Conservation (phyloP, 345 rosid species). For the Lumnitzera racemosa region DNA sequence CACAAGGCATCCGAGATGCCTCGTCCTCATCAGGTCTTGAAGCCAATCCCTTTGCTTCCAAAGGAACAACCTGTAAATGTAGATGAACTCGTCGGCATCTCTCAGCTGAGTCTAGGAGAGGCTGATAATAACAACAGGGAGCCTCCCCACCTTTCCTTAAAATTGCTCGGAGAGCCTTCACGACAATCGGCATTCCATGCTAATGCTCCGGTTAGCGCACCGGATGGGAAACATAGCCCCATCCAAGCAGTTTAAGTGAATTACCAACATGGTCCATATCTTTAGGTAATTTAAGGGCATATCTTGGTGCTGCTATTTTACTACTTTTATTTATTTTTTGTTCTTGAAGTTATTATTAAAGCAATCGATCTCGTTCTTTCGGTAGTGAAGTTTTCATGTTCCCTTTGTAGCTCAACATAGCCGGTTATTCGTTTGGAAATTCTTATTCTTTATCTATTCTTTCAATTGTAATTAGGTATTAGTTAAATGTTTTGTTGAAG, state of each 20-base stretch:
- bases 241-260: constrained; percentile 56
- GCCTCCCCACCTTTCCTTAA: constrained; percentile 52
- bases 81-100: constrained; percentile 71
- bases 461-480: constrained; percentile 6
- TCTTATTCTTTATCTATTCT: constrained; percentile 3
- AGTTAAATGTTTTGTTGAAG: neutral
- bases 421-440: neutral
- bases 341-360: too few species aligned
- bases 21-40: constrained; percentile 58
- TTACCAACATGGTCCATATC: too few species aligned
- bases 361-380: too few species aligned
- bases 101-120: constrained; percentile 67
- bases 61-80: constrained; percentile 62
- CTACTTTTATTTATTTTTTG: too few species aligned
- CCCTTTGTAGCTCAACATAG: constrained; percentile 1
- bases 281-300: too few species aligned
- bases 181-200: constrained; percentile 83
- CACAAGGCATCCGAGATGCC: constrained; percentile 24
- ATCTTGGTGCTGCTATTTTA: too few species aligned
- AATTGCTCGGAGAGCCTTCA: constrained; percentile 59
- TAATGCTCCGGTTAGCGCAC: constrained; percentile 40
- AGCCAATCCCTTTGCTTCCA: constrained; percentile 60
- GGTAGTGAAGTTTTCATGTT: neutral
- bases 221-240: constrained; percentile 48
- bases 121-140: constrained; percentile 25